phyloP scores from a whole-genome alignment of 345 rosid genomes.

The Streptanthus diversifolius region DNA sequence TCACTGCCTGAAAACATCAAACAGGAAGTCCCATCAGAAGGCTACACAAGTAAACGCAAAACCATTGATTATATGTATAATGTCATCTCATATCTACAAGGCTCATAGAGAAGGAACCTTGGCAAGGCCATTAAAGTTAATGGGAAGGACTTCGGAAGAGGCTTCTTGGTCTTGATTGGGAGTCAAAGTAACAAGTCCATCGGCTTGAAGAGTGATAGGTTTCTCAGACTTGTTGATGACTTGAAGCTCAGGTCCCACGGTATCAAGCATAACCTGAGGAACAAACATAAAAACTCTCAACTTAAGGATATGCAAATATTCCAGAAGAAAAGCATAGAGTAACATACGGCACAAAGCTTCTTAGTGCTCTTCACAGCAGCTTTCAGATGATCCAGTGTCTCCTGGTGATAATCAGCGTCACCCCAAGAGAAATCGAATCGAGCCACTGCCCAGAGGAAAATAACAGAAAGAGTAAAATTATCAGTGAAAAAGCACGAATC shows the following conservation, averaged over 20 bases:
- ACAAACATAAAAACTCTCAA: too few species aligned
- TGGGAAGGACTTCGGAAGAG: slow-evolving; percentile 70
- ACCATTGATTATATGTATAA: too few species aligned
- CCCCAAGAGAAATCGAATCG: slow-evolving; percentile 92
- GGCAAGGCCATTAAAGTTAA: slow-evolving; percentile 76
- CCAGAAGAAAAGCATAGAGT: too few species aligned
- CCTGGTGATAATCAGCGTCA: slow-evolving; percentile 65
- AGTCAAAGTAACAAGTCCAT: slow-evolving; percentile 67
- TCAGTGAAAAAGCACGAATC: not conserved
- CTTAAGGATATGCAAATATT: too few species aligned
- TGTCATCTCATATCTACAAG: too few species aligned
- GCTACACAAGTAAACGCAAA: too few species aligned
- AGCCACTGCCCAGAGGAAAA: slow-evolving; percentile 51
- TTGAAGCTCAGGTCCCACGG: slow-evolving; percentile 90
- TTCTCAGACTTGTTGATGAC: slow-evolving; percentile 68
- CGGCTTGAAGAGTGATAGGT: slow-evolving; percentile 65
- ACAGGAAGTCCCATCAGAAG: too few species aligned
- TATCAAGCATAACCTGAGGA: slow-evolving; percentile 85
- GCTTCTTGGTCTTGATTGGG: slow-evolving; percentile 70
- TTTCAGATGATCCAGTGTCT: slow-evolving; percentile 73
- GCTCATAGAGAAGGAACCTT: slow-evolving; percentile 48
- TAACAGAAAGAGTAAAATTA: not conserved
- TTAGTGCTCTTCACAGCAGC: slow-evolving; percentile 63
- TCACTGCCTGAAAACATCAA: slow-evolving; percentile 65
- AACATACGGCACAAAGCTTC: slow-evolving; percentile 82